Evolutionary conservation across 2,329 filamentous ascomycete species (phyloP), one percentile per base, ranked within the genome.

Genomic region (Metarhizium anisopliae): DNA sequence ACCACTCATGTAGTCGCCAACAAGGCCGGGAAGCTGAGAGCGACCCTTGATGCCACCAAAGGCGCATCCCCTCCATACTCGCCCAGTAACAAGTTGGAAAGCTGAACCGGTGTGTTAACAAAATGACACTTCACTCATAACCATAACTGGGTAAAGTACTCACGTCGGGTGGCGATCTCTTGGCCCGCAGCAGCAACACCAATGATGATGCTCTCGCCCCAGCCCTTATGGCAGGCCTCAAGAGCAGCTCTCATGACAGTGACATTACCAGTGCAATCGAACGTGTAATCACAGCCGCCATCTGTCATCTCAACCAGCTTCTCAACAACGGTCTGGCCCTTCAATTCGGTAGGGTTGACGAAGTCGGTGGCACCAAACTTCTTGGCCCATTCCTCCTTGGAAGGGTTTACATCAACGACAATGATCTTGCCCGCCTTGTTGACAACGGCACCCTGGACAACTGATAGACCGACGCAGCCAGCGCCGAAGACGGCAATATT

Each of bases 31-130:
- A 62, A 99, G 84, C 77, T 99, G 94, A 38, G 89, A 86, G 68
- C 94, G 92, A 64, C 94, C 94, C 81, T 97, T 99, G 81, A 99
- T 92, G 66, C 94, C 94, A 64, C 94, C 94, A 68, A 99, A 99
- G 18, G 94, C 94, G 70, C 93, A 97, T 55, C 94, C 94, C 77
- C 89, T 95, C 94, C 94, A 99, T 59, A 95, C 89, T 70, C 94
- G 91, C 59, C 94, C 94, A 49, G 94, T 99, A 64, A 99, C 94
- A 60, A 99, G 85, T 80, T 97, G 94, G 86, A 99, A 99, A 70
- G 94, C 90, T 95, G 63, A 55, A 59, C 7, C 6, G 29, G 14
- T 29, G n/a, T 18, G 32, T 55, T 53, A 58, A 50, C n/a, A 16
- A 50, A 52, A 30, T 35, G 10, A 25, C 43, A 32, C 10, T 10